These are phyloP conservation scores for Taxillus chinensis DNA, from an alignment of 164 flowering plant genomes.

Conservation along the genomic window DNA sequence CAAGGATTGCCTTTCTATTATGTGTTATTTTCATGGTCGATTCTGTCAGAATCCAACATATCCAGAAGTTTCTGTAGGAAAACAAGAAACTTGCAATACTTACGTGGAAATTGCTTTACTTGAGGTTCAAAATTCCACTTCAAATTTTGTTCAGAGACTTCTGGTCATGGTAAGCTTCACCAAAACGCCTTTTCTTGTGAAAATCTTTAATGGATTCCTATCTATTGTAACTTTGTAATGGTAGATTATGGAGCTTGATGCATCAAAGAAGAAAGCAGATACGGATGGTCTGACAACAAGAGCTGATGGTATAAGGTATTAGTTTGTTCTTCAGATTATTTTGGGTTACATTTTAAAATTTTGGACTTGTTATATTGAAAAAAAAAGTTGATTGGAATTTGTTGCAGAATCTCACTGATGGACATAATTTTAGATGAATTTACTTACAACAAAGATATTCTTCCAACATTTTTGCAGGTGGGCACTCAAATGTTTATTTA, in stretches of 20 bases:
- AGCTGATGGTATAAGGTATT: constrained; percentile 74
- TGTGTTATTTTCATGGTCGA: constrained; percentile 16
- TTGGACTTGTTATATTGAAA: too few relatives aligned
- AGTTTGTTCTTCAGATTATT: constrained; percentile 1
- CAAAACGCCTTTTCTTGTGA: background rate
- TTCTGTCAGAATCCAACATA: constrained; percentile 7
- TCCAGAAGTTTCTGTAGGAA: constrained; percentile 13
- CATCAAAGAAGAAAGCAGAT: constrained; percentile 54
- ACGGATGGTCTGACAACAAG: constrained; percentile 44
- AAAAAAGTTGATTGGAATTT: constrained; percentile 1
- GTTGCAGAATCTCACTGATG: constrained; percentile 53
- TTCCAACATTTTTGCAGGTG: constrained; percentile 68
- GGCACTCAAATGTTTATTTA: background rate
- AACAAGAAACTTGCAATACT: constrained; percentile 14
- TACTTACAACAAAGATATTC: constrained; percentile 43
- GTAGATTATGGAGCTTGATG: constrained; percentile 81
- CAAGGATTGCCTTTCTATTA: constrained; percentile 43
- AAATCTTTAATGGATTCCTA: background rate
- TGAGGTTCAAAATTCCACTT: constrained; percentile 37
- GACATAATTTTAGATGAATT: constrained; percentile 78
- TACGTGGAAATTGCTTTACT: constrained; percentile 31
- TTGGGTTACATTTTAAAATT: too few relatives aligned
- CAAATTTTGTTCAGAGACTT: constrained; percentile 41
- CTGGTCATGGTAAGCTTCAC: constrained; percentile 39
- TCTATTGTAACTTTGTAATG: background rate